A percentile compares a stretch with the other conserved stretches of the same genome.
Evolutionary conservation across 2,329 filamentous ascomycete genomes (phyloP).

Genomic region (Colletotrichum musae): DNA sequence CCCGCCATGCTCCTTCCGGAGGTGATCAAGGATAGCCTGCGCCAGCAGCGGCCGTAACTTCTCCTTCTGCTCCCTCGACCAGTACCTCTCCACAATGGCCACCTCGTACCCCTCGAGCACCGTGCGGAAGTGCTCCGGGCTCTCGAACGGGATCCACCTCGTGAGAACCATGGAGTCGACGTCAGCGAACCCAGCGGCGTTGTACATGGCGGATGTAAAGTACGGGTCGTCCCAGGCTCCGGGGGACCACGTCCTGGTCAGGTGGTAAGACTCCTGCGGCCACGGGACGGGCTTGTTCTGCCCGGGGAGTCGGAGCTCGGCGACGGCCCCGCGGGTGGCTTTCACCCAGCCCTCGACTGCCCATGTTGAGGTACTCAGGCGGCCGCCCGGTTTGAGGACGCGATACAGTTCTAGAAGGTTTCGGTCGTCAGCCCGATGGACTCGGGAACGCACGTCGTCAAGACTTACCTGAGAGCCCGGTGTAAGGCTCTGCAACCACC

Average conservation of each 20-base stretch:
- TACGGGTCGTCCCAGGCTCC: conserved; percentile 24
- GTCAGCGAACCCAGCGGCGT: not conserved
- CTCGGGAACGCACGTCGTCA: too few species aligned
- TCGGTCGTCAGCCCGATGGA: too few species aligned
- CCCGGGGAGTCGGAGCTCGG: conserved; percentile 6
- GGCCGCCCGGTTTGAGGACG: conserved; percentile 23
- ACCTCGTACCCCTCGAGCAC: not conserved
- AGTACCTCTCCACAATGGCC: conserved; percentile 8
- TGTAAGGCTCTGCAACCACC: conserved; percentile 21
- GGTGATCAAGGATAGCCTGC: not conserved
- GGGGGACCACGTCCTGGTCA: conserved; percentile 10
- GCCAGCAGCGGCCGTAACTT: conserved; percentile 7
- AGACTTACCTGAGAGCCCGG: conserved; percentile 8
- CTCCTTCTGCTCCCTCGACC: conserved; percentile 19
- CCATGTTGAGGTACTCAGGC: conserved; percentile 13
- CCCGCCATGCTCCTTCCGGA: conserved; percentile 5
- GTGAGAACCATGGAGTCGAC: not conserved
- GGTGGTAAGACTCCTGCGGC: conserved; percentile 20
- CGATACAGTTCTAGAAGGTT: not conserved
- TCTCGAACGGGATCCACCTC: not conserved
- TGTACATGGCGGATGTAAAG: conserved; percentile 16
- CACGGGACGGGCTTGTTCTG: conserved; percentile 11
- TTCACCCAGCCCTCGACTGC: conserved; percentile 17
- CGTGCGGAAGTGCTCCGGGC: conserved; percentile 6
- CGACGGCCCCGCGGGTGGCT: conserved; percentile 17